These are phyloP conservation scores for Pythium catenulatum DNA, from an alignment of 352 stramenopile genomes.

Conservation along the genomic window DNA sequence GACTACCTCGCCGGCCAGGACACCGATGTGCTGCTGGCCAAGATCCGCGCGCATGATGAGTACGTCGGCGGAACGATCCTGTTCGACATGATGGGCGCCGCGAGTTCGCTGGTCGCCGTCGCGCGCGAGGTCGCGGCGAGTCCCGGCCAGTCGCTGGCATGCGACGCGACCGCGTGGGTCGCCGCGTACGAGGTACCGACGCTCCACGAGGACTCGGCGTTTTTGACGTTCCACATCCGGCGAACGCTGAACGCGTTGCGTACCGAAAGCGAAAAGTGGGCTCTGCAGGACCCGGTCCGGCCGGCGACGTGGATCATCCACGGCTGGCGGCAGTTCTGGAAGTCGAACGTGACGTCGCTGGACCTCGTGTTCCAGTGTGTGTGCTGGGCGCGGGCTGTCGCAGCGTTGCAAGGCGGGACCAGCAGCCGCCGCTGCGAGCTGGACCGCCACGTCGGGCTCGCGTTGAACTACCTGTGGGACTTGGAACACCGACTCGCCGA, in stretches of 20 bases:
- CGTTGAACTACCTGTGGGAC: not conserved
- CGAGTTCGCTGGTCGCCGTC: not conserved
- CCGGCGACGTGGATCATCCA: not conserved
- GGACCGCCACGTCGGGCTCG: not conserved
- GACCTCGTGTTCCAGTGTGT: not conserved
- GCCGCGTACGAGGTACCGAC: no score
- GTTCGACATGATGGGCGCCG: not conserved
- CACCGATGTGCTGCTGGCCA: not conserved
- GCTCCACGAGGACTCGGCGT: no score
- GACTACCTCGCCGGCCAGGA: not conserved
- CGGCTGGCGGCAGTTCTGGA: not conserved
- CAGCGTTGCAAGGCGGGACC: slow-evolving; percentile 26
- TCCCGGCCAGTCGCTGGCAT: not conserved
- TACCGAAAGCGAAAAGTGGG: no score
- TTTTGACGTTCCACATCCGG: no score
- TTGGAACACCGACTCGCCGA: not conserved
- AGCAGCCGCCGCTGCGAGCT: slow-evolving; percentile 28
- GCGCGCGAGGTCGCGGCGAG: not conserved
- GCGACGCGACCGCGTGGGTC: no score
- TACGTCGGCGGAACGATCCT: slow-evolving; percentile 4
- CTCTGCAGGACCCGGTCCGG: not conserved
- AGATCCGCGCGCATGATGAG: not conserved
- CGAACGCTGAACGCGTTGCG: no score
- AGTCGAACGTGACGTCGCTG: not conserved
- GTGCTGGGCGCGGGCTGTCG: slow-evolving; percentile 4